Percentiles rank a stretch among this genome's conserved stretches.
These are phyloP conservation scores for Escallonia rubra DNA, from an alignment of 129 eudicot species.

Conservation along the genomic window DNA sequence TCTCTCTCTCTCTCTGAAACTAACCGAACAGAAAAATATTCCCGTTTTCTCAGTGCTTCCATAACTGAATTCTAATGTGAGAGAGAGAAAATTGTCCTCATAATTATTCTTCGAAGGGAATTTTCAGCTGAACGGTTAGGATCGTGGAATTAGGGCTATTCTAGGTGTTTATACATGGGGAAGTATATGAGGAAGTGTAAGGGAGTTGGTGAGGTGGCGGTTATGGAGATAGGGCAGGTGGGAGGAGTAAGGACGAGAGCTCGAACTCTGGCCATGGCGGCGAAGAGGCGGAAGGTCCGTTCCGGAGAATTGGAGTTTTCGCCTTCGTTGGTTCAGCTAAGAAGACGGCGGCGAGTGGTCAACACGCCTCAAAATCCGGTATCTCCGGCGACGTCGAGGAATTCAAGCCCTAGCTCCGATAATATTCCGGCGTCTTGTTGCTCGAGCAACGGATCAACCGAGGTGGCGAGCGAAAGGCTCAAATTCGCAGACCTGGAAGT, in stretches of 20 bases:
- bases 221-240: slow-evolving; percentile 4
- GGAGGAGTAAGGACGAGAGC: slow-evolving; percentile 13
- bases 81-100: not conserved
- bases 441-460: slow-evolving; percentile 40
- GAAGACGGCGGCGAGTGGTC: slow-evolving; percentile 5
- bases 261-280: slow-evolving; percentile 7
- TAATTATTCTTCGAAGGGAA: too few species aligned
- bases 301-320: slow-evolving; percentile 37
- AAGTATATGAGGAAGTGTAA: slow-evolving; percentile 20
- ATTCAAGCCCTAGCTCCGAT: slow-evolving; percentile 25
- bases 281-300: slow-evolving; percentile 42
- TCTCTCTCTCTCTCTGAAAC: slow-evolving; percentile 27
- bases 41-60: not conserved
- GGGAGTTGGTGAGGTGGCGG: slow-evolving; percentile 6
- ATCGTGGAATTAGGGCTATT: not conserved
- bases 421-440: slow-evolving; percentile 47
- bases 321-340: slow-evolving; percentile 26
- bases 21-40: slow-evolving; percentile 34
- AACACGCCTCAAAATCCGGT: slow-evolving; percentile 19
- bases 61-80: slow-evolving; percentile 7
- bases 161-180: slow-evolving; percentile 16
- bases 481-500: slow-evolving; percentile 57
- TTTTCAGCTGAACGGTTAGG: not conserved
- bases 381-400: slow-evolving; percentile 14
- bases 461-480: slow-evolving; percentile 11